These are phyloP conservation scores for Blechomonas ayalai DNA, from an alignment of 208 protist species.

Conservation along the genomic window DNA sequence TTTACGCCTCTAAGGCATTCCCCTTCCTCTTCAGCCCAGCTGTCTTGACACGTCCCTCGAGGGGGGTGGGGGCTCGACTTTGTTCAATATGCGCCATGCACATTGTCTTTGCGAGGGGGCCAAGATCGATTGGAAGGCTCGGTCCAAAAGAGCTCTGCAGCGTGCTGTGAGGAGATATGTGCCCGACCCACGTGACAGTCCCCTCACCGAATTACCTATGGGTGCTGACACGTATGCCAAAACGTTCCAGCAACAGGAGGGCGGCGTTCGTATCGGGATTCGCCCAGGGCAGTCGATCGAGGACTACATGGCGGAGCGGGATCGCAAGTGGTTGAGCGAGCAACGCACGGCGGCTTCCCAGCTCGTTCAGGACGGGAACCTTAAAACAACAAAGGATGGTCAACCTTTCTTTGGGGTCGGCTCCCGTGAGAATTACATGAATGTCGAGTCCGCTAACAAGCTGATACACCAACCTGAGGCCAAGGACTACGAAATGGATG, in stretches of 20 bases:
- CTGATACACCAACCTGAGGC: constrained; percentile 41
- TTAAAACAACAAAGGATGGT: constrained; percentile 65
- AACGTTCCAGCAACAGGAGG: constrained; percentile 64
- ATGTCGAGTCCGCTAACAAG: constrained; percentile 55
- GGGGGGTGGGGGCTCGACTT: background rate
- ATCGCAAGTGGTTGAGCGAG: constrained; percentile 58
- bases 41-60: background rate
- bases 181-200: constrained; percentile 74
- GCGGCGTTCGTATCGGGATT: constrained; percentile 70
- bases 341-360: constrained; percentile 26
- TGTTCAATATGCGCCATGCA: constrained; percentile 5
- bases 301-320: constrained; percentile 83
- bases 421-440: constrained; percentile 54
- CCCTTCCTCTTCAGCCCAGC: background rate
- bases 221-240: constrained; percentile 50
- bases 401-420: constrained; percentile 53
- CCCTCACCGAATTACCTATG: constrained; percentile 72
- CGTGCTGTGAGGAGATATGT: constrained; percentile 59
- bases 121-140: constrained; percentile 43
- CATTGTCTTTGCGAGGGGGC: background rate
- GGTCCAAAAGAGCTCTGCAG: constrained; percentile 46
- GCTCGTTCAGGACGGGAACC: constrained; percentile 25
- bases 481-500: constrained; percentile 76
- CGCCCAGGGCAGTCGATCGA: constrained; percentile 77
- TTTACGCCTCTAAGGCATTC: background rate